Conservation (phyloP, 2,329 filamentous ascomycete species). For the Xylaria polymorpha region DNA sequence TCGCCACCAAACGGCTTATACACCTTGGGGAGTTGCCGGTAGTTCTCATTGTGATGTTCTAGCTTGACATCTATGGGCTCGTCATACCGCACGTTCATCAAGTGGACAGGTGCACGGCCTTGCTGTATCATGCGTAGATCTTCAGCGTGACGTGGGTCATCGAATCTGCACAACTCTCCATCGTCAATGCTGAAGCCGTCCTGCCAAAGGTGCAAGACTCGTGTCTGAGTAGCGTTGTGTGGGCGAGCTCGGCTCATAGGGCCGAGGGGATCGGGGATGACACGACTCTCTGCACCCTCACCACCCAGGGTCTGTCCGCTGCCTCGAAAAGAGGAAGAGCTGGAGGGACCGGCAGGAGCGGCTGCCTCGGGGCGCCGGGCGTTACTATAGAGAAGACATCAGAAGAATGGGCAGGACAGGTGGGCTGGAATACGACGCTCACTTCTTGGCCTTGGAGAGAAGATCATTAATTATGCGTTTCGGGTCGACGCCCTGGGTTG, state of each 20-base stretch:
- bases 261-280: conserved; percentile 71
- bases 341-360: conserved; percentile 63
- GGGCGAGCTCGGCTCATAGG: conserved; percentile 48
- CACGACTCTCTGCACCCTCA: conserved; percentile 77
- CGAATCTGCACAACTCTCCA: conserved; percentile 79
- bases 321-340: conserved; percentile 71
- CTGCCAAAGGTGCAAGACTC: conserved; percentile 81
- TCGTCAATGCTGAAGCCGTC: conserved; percentile 90
- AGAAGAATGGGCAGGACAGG: conserved; percentile 8
- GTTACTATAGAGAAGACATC: conserved; percentile 61
- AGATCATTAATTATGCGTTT: conserved; percentile 72
- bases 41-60: conserved; percentile 79
- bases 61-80: conserved; percentile 84
- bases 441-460: conserved; percentile 72
- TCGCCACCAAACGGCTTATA: conserved; percentile 80
- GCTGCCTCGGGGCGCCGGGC: conserved; percentile 65
- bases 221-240: conserved; percentile 63
- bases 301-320: conserved; percentile 81
- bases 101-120: conserved; percentile 79
- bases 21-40: conserved; percentile 76
- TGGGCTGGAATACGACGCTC: conserved; percentile 41
- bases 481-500: conserved; percentile 62
- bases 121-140: conserved; percentile 81
- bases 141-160: conserved; percentile 78
- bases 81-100: conserved; percentile 80